Percentiles rank a stretch among this genome's conserved stretches.
Evolutionary conservation across 2,329 filamentous ascomycete species (phyloP).

Genomic region (Lecanosticta acicola): DNA sequence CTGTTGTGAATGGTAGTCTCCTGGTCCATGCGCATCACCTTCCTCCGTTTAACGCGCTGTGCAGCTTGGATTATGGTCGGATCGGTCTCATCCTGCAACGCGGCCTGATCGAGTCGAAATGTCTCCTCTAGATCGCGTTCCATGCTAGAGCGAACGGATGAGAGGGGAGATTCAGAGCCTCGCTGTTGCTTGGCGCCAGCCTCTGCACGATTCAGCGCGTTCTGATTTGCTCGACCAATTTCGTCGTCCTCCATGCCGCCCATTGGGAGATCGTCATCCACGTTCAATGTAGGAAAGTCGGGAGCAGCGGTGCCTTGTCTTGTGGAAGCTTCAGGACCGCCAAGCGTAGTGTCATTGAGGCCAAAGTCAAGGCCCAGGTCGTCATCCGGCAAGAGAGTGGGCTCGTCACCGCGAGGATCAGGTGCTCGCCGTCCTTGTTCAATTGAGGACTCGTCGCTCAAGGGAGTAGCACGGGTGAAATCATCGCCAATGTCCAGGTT

Average conservation of each 20-base stretch:
- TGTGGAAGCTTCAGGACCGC: constrained; percentile 2
- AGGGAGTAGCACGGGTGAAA: constrained; percentile 33
- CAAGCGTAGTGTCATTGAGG: constrained; percentile 32
- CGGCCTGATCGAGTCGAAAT: constrained; percentile 34
- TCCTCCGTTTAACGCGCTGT: constrained; percentile 72
- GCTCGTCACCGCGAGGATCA: constrained; percentile 51
- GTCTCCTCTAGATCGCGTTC: constrained; percentile 62
- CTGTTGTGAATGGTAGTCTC: constrained; percentile 70
- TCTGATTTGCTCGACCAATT: constrained; percentile 37
- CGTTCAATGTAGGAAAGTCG: constrained; percentile 22
- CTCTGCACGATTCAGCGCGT: constrained; percentile 40
- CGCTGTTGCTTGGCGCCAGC: constrained; percentile 33
- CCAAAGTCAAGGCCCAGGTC: constrained; percentile 48
- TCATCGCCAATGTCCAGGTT: constrained; percentile 43
- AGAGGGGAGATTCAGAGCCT: constrained; percentile 51
- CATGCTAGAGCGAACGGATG: constrained; percentile 47
- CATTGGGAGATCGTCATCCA: constrained; percentile 40
- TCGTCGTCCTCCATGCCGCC: constrained; percentile 37
- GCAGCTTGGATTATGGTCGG: constrained; percentile 53
- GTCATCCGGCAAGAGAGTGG: constrained; percentile 53
- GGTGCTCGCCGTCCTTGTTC: constrained; percentile 88
- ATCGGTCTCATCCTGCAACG: constrained; percentile 39
- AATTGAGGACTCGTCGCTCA: constrained; percentile 50
- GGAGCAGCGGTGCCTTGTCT: constrained; percentile 15
- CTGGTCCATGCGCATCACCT: constrained; percentile 73